Evolutionary conservation across 768 basidiomycete genomes (phyloP).

Genomic region (Naganishia friedmannii): DNA sequence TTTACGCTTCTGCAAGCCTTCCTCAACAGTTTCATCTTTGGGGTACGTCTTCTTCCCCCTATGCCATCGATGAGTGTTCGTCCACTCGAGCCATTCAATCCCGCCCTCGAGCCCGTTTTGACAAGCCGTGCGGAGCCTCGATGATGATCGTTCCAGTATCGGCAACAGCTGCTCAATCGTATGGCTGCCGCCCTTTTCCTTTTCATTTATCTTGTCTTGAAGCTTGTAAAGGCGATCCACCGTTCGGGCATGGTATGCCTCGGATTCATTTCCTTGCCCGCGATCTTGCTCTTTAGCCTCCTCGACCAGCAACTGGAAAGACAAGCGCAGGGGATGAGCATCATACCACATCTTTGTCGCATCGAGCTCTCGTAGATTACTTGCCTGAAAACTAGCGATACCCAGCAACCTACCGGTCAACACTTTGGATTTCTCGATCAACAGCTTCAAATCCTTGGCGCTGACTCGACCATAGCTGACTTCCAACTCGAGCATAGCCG

Average conservation of each 20-base stretch:
- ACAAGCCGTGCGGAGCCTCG: slow-evolving; percentile 37
- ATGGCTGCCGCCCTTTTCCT: slow-evolving; percentile 37
- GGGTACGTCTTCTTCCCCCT: slow-evolving; percentile 25
- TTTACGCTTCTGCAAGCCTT: slow-evolving; percentile 35
- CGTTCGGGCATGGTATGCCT: slow-evolving; percentile 1
- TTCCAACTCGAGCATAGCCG: slow-evolving; percentile 47
- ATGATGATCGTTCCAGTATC: slow-evolving; percentile 40
- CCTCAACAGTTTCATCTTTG: slow-evolving; percentile 11
- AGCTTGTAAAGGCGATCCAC: slow-evolving; percentile 13
- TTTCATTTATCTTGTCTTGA: slow-evolving; percentile 15
- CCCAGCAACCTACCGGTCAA: slow-evolving; percentile 40
- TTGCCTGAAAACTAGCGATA: slow-evolving; percentile 43
- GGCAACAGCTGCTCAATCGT: slow-evolving; percentile 48
- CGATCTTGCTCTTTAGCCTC: not conserved
- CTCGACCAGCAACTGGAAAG: slow-evolving; percentile 8
- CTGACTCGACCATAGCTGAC: slow-evolving; percentile 46
- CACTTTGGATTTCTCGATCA: slow-evolving; percentile 42
- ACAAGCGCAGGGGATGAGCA: not conserved
- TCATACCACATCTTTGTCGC: not conserved
- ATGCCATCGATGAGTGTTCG: slow-evolving; percentile 45
- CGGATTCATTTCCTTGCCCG: not conserved
- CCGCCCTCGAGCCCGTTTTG: slow-evolving; percentile 37
- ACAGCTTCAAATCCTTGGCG: slow-evolving; percentile 42
- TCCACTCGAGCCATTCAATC: slow-evolving; percentile 45
- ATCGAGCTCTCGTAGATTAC: slow-evolving; percentile 23